These are phyloP conservation scores for Calonectria pseudoreteaudii DNA, from an alignment of 2,329 filamentous ascomycete genomes.

Conservation along the genomic window DNA sequence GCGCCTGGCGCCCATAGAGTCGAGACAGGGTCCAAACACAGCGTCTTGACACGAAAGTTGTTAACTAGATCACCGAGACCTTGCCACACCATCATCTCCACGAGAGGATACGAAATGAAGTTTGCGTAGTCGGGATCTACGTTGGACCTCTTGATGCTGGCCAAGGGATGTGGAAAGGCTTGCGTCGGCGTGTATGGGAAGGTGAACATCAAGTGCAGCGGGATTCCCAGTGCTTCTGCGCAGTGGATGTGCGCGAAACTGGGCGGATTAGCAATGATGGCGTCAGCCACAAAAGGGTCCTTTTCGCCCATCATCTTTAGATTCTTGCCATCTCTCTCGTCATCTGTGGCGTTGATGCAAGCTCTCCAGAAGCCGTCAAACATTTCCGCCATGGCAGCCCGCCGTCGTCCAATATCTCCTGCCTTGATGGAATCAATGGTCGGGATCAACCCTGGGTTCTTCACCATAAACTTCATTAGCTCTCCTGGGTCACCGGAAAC, in stretches of 20 bases:
- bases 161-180: conserved; percentile 81
- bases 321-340: conserved; percentile 68
- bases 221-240: conserved; percentile 79
- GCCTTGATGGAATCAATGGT: conserved; percentile 77
- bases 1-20: conserved; percentile 82
- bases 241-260: conserved; percentile 84
- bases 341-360: conserved; percentile 79
- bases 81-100: conserved; percentile 93
- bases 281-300: conserved; percentile 75
- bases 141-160: conserved; percentile 79
- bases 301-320: conserved; percentile 73
- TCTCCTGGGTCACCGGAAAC: conserved; percentile 84
- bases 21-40: conserved; percentile 79
- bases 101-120: conserved; percentile 83
- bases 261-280: conserved; percentile 88
- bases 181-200: conserved; percentile 83
- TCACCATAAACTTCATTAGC: conserved; percentile 91
- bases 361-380: conserved; percentile 86
- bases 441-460: conserved; percentile 83
- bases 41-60: conserved; percentile 75
- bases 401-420: conserved; percentile 76
- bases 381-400: conserved; percentile 82
- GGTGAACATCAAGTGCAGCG: conserved; percentile 87
- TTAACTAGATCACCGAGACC: conserved; percentile 85
- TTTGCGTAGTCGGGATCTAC: conserved; percentile 80